These are phyloP conservation scores for Dentipellis fragilis DNA, from an alignment of 768 basidiomycete genomes.

Conservation along the genomic window DNA sequence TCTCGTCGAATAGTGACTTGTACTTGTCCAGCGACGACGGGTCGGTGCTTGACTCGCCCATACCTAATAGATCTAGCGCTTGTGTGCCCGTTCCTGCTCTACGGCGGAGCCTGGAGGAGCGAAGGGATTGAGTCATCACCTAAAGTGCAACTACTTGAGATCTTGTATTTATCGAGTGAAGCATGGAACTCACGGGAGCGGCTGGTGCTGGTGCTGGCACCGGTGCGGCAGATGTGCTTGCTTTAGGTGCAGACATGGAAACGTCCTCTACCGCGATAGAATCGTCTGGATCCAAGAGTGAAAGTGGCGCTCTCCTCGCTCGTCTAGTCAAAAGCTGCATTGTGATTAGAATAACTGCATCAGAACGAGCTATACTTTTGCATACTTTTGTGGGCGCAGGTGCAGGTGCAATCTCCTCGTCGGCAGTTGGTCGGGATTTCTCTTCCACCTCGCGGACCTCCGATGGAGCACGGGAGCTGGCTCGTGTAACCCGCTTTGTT, in stretches of 20 bases:
- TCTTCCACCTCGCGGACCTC: background rate
- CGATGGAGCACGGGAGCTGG: background rate
- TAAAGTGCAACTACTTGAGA: too few relatives aligned
- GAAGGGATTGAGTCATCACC: background rate
- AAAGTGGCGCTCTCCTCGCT: background rate
- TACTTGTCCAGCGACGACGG: constrained; percentile 11
- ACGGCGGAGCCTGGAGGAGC: constrained; percentile 2
- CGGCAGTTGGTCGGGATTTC: background rate
- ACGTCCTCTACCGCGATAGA: constrained; percentile 2
- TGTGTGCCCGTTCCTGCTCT: constrained; percentile 2
- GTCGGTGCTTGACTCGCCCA: background rate
- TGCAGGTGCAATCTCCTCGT: too few relatives aligned
- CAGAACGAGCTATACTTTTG: too few relatives aligned
- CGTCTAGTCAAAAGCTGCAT: too few relatives aligned
- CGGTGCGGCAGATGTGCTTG: background rate
- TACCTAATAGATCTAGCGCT: background rate
- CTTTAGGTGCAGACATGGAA: background rate
- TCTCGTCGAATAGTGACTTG: constrained; percentile 12
- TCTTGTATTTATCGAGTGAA: too few relatives aligned
- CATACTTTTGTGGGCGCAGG: too few relatives aligned
- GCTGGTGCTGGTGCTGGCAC: too few relatives aligned
- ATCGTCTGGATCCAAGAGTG: background rate
- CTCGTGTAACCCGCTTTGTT: background rate
- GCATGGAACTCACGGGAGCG: too few relatives aligned
- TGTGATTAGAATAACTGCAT: too few relatives aligned